Evolutionary conservation across 2,329 filamentous ascomycete genomes (phyloP), one percentile per base, ranked within the genome.

Genomic region (Fusarium sp.): DNA sequence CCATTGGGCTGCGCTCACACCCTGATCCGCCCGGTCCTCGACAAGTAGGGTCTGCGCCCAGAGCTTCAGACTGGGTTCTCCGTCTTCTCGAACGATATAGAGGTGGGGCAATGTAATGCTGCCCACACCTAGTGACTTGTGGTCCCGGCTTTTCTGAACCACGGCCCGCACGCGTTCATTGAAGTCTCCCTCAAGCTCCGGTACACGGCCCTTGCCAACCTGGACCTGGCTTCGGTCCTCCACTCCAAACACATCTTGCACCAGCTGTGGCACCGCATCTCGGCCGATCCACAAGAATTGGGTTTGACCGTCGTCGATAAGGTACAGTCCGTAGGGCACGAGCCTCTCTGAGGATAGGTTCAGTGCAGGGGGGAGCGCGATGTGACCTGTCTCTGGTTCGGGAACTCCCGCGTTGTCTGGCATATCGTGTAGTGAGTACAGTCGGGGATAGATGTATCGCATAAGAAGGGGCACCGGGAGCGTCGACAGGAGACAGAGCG

Each of bases 201-300:
- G 94, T 69, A 99, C 81, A 7, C 90, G 89, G 25, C 91, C 91
- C 86, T 99, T 99, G 79, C 96, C 96, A 68, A 98, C 93, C 71
- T 93, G 94, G 65, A 99, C 84, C 77, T 93, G 91, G 41, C 89
- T 90, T 77, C 92, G 90, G 80, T 98, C 94, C 46, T 91, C 86
- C 13, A 96, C 86, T 25, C 94, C 95, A 78, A 99, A 99, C 8
- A 98, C 95, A 75, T 99, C 96, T 54, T 87, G 81, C 42, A 98
- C 84, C 31, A 99, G 86, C 77, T 97, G 93, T 2, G 94, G 93
- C 28, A 99, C 93, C 2, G 95, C 91, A 72, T 99, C 95, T 37
- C 94, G 90, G 16, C 96, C 96, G 21, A 98, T 87, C 96, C 96
- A 99, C 49, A 99, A 82, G 86, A 99, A 99, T 79, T 99, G 96